phyloP scores from a whole-genome alignment of 768 basidiomycete genomes.

The Suillus placidus region DNA sequence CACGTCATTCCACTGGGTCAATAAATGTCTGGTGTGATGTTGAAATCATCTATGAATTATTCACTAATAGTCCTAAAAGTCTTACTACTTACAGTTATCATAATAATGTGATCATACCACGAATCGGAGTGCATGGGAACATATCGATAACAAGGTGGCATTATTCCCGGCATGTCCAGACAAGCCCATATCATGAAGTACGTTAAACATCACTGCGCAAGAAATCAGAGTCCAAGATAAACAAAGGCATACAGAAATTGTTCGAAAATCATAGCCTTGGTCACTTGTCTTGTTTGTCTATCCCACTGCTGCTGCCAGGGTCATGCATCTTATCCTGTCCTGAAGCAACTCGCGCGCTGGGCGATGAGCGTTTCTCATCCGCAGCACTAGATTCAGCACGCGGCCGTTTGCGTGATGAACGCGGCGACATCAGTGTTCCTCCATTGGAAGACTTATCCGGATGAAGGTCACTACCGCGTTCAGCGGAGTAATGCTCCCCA shows the following conservation, averaged over 20 bases:
- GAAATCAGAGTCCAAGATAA: constrained; percentile 7
- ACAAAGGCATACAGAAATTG: constrained; percentile 1
- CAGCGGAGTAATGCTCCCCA: constrained; percentile 32
- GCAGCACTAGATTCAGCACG: constrained; percentile 24
- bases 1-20: neutral
- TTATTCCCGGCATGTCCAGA: constrained; percentile 10
- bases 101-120: neutral
- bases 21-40: neutral
- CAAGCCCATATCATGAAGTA: constrained; percentile 9
- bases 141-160: neutral
- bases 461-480: constrained; percentile 20
- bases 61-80: neutral
- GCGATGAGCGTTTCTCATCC: constrained; percentile 21
- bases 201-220: constrained; percentile 1
- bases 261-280: neutral
- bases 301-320: constrained; percentile 20
- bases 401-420: constrained; percentile 31
- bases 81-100: neutral
- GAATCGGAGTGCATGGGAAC: neutral
- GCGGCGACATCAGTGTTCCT: constrained; percentile 22
- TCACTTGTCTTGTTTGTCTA: constrained; percentile 33
- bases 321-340: constrained; percentile 21
- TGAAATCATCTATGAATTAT: neutral
- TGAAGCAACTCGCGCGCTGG: constrained; percentile 20
- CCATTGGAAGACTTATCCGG: constrained; percentile 26